Evolutionary conservation across 2,329 filamentous ascomycete species (phyloP), one percentile per base, ranked within the genome.

Genomic region (Curvularia sp.): DNA sequence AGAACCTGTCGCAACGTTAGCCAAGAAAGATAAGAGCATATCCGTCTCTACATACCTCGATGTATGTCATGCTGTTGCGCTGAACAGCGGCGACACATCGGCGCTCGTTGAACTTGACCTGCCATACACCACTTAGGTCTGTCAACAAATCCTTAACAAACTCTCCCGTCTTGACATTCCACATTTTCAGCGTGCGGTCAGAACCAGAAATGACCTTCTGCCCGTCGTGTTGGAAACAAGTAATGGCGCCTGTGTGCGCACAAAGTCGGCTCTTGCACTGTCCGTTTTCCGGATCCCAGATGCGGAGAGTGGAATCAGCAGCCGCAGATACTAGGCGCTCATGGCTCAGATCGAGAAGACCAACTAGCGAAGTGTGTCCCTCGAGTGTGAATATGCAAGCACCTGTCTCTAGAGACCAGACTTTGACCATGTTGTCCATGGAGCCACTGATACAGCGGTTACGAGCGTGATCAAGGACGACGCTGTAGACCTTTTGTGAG

Each of bases 351-450:
- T 98, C 95, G 31, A 99, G 82, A 1, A 99, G 84, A 0, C 95
- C 95, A 18, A 99, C 95, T 13, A 99, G 88, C 10, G 96, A 90
- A 18, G 89, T 90, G 74, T 99, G 95, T 0, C 95, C 95, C 77
- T 98, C 94, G 0, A 99, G 85, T 0, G 92, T 97, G 77, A 94
- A 90, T 10, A 98, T 81, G 66, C 93, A 91, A 0, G 89, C 82
- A 0, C 95, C 95, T 2, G 91, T 95, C 30, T 92, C 88, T 13
- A 99, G 84, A 60, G 94, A 95, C 95, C 95, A 99, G 12, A 99
- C 94, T 79, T 97, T 98, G 74, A 99, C 95, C 64, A 93, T 85
- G 62, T 95, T 97, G 76, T 99, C 95, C 95, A 99, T 99, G 6
- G 93, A 97, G 12, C 95, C 95, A 63, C 93, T 97, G 63, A 99